Conservation (phyloP, 2,329 filamentous ascomycete species). For the Trichophyton benhamiae region DNA sequence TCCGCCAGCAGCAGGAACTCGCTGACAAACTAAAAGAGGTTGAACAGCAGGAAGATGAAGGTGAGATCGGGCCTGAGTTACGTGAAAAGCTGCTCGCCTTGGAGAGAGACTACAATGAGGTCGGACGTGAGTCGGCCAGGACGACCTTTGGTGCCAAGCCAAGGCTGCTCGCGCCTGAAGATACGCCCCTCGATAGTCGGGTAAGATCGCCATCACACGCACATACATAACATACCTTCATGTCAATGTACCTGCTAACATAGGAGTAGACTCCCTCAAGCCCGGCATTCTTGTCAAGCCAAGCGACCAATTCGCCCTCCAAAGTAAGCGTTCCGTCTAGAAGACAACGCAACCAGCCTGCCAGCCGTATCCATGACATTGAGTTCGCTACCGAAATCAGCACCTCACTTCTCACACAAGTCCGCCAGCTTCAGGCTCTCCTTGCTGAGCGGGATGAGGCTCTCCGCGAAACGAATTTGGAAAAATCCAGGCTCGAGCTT, state of each 20-base stretch:
- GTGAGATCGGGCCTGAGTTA: slow-evolving; percentile 70
- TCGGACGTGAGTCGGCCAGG: slow-evolving; percentile 77
- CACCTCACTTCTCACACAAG: slow-evolving; percentile 83
- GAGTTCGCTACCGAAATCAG: slow-evolving; percentile 98
- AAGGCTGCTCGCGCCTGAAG: slow-evolving; percentile 59
- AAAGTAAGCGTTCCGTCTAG: slow-evolving; percentile 80
- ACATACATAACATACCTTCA: too few relatives aligned
- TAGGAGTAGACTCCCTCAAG: slow-evolving; percentile 51
- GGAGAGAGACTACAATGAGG: slow-evolving; percentile 89
- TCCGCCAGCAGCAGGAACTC: slow-evolving; percentile 76
- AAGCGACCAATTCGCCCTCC: slow-evolving; percentile 72
- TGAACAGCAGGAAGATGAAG: slow-evolving; percentile 61
- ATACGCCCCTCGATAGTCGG: slow-evolving; percentile 38
- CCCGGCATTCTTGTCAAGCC: slow-evolving; percentile 68
- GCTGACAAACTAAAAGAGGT: slow-evolving; percentile 73
- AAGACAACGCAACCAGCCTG: slow-evolving; percentile 79
- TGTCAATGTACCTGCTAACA: slow-evolving; percentile 4
- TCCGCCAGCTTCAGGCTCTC: slow-evolving; percentile 75
- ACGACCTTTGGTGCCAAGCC: slow-evolving; percentile 75
- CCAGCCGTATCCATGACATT: slow-evolving; percentile 83
- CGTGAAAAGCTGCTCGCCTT: slow-evolving; percentile 72
- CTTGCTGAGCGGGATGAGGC: slow-evolving; percentile 80
- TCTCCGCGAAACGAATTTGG: slow-evolving; percentile 59
- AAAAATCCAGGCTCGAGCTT: slow-evolving; percentile 68
- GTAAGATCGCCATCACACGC: slow-evolving; percentile 20